These are phyloP conservation scores for Coemansia sp. DNA, from an alignment of 192 early-diverging fungal species.

Conservation along the genomic window DNA sequence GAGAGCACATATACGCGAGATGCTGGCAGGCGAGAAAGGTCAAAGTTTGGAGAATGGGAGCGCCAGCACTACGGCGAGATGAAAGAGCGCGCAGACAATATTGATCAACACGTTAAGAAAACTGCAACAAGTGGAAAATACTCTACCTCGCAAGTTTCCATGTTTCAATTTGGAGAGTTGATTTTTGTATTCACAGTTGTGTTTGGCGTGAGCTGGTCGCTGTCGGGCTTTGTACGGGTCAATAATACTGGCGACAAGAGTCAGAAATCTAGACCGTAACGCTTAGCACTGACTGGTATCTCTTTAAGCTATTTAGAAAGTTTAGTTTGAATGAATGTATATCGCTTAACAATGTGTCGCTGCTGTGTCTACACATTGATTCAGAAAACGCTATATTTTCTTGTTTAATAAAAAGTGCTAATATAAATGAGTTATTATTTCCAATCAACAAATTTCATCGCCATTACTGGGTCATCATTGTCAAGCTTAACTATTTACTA, in stretches of 20 bases:
- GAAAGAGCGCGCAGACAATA: slow-evolving; percentile 26
- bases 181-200: slow-evolving; percentile 22
- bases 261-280: not conserved
- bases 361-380: too few species aligned
- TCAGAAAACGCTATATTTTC: too few species aligned
- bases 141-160: slow-evolving; percentile 26
- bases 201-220: slow-evolving; percentile 39
- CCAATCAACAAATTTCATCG: too few species aligned
- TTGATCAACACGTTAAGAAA: slow-evolving; percentile 19
- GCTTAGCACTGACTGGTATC: not conserved
- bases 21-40: slow-evolving; percentile 11
- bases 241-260: not conserved
- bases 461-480: too few species aligned
- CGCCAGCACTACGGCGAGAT: slow-evolving; percentile 42
- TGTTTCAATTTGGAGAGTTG: slow-evolving; percentile 41
- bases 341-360: too few species aligned
- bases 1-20: slow-evolving; percentile 25
- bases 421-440: too few species aligned
- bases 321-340: too few species aligned
- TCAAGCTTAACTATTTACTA: not conserved
- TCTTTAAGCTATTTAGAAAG: too few species aligned
- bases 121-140: slow-evolving; percentile 17
- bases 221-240: slow-evolving; percentile 1
- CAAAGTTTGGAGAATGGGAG: slow-evolving; percentile 56
- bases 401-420: too few species aligned